Conservation (phyloP, 192 early-diverging fungal genomes). For the Umbelopsis sp. region DNA sequence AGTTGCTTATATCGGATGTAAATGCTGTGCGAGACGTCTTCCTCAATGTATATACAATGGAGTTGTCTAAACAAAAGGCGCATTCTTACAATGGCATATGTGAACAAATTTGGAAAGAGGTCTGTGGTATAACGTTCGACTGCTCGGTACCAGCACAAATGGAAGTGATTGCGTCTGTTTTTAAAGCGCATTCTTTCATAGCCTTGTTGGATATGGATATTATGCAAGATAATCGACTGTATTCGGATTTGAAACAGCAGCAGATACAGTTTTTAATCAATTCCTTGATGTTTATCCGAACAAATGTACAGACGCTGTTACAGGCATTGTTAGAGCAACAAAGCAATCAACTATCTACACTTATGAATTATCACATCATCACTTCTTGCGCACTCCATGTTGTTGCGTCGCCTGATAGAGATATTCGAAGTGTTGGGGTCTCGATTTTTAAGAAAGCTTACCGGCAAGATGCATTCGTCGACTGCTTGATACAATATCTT, state of each 20-base stretch:
- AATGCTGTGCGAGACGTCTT: not conserved
- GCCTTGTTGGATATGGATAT: conserved; percentile 17
- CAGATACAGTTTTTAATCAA: not conserved
- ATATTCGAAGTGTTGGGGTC: conserved; percentile 5
- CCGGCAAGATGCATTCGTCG: not conserved
- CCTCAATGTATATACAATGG: not conserved
- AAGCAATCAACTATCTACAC: not conserved
- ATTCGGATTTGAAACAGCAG: not conserved
- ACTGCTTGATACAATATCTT: conserved; percentile 11
- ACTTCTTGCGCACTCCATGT: not conserved
- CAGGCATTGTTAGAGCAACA: conserved; percentile 3
- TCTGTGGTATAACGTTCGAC: not conserved
- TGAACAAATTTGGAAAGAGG: conserved; percentile 16
- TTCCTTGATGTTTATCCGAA: not conserved
- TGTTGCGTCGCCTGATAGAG: conserved; percentile 4
- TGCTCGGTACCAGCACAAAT: not conserved
- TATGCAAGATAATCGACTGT: not conserved
- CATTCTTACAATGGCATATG: not conserved
- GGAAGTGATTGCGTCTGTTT: not conserved
- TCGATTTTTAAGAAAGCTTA: conserved; percentile 15
- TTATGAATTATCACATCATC: not conserved
- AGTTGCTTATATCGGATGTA: not conserved
- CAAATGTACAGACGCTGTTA: not conserved
- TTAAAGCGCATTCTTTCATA: conserved; percentile 21
- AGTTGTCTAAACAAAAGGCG: not conserved